phyloP scores from a whole-genome alignment of 768 basidiomycete species.

The Hygrophoropsis aurantiaca region DNA sequence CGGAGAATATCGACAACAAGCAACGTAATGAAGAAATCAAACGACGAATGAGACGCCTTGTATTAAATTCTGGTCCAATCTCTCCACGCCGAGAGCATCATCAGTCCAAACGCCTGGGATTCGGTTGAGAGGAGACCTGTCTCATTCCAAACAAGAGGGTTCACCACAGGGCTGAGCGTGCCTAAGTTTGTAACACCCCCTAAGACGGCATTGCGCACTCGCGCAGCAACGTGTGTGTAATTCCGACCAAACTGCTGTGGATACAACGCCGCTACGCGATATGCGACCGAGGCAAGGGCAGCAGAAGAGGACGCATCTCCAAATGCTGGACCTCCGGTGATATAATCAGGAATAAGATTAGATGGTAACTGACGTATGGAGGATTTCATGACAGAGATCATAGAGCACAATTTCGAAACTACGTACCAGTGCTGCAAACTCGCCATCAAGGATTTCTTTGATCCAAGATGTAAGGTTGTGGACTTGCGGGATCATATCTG shows the following conservation, averaged over 20 bases:
- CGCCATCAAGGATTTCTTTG: slow-evolving; percentile 48
- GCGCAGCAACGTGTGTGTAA: slow-evolving; percentile 28
- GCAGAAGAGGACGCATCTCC: slow-evolving; percentile 36
- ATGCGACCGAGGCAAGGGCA: slow-evolving; percentile 20
- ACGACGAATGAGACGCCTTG: no score
- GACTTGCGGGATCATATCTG: slow-evolving; percentile 28
- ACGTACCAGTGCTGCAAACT: slow-evolving; percentile 39
- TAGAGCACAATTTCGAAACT: no score
- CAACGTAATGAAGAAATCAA: no score
- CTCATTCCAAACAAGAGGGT: slow-evolving; percentile 33
- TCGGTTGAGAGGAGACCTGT: slow-evolving; percentile 18
- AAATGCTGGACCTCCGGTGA: slow-evolving; percentile 28
- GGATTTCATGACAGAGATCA: not conserved
- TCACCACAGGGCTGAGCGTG: slow-evolving; percentile 33
- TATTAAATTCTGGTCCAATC: slow-evolving; percentile 8
- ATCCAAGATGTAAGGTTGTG: slow-evolving; percentile 32
- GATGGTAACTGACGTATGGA: slow-evolving; percentile 23
- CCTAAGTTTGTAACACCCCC: slow-evolving; percentile 35
- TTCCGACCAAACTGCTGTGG: slow-evolving; percentile 30
- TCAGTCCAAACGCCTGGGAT: slow-evolving; percentile 16
- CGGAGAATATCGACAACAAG: no score
- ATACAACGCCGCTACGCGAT: slow-evolving; percentile 25
- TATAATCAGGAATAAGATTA: slow-evolving; percentile 36
- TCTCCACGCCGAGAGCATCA: slow-evolving; percentile 20
- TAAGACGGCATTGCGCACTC: slow-evolving; percentile 31